phyloP scores from a whole-genome alignment of 2,329 filamentous ascomycete genomes.

The Paramyrothecium sp. region DNA sequence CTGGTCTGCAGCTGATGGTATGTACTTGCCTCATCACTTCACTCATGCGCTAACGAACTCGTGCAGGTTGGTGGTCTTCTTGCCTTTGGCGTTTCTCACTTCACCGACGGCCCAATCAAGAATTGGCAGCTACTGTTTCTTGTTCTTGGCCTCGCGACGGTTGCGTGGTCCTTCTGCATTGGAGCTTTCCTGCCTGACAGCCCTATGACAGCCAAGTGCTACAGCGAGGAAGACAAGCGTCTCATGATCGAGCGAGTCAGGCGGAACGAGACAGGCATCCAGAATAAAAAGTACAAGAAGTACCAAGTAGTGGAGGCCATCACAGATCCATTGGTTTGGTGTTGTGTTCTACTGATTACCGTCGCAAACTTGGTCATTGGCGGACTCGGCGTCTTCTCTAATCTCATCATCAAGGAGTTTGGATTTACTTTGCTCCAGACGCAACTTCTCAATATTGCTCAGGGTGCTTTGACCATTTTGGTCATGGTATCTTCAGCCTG shows the following conservation, averaged over 20 bases:
- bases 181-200: constrained; percentile 45
- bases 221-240: constrained; percentile 37
- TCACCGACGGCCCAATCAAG: constrained; percentile 16
- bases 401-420: constrained; percentile 11
- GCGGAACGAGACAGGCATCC: constrained; percentile 33
- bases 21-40: not conserved
- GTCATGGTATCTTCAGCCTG: constrained; percentile 19
- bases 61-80: constrained; percentile 31
- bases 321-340: constrained; percentile 30
- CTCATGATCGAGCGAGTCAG: constrained; percentile 26
- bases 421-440: constrained; percentile 12
- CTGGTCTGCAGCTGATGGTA: constrained; percentile 31
- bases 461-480: constrained; percentile 29
- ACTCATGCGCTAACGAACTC: not conserved
- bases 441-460: constrained; percentile 36
- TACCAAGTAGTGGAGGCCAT: constrained; percentile 36
- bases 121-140: constrained; percentile 40
- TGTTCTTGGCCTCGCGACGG: constrained; percentile 35
- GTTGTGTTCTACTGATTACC: not conserved
- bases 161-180: constrained; percentile 31
- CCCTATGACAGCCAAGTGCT: constrained; percentile 49
- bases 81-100: constrained; percentile 34
- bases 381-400: not conserved
- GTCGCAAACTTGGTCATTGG: constrained; percentile 8
- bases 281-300: constrained; percentile 30